Conservation (phyloP, 805 yeast genomes). For the Blastobotrys robertii region DNA sequence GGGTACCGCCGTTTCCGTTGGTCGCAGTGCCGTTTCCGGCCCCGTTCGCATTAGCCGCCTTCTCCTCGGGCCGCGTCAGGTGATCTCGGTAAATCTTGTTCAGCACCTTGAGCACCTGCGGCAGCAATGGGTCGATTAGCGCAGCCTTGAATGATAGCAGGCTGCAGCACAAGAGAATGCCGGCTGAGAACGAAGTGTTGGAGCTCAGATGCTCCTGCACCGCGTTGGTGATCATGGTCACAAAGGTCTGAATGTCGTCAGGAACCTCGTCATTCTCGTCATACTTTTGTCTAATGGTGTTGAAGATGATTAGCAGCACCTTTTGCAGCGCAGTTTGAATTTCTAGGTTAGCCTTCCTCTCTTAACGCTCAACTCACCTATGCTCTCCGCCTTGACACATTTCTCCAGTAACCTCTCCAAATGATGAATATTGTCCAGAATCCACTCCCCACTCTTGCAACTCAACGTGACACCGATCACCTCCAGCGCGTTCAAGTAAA, state of each 20-base stretch:
- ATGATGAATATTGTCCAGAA: slow-evolving; percentile 55
- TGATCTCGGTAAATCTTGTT: slow-evolving; percentile 87
- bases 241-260: slow-evolving; percentile 54
- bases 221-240: slow-evolving; percentile 50
- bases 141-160: slow-evolving; percentile 66
- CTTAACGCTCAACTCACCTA: slow-evolving; percentile 5
- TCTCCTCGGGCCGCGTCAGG: slow-evolving; percentile 26
- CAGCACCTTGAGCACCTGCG: slow-evolving; percentile 73
- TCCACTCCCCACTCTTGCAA: slow-evolving; percentile 72
- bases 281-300: slow-evolving; percentile 46
- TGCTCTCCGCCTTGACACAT: slow-evolving; percentile 66
- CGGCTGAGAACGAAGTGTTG: slow-evolving; percentile 69
- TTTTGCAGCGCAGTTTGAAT: slow-evolving; percentile 69
- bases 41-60: slow-evolving; percentile 11
- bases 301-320: slow-evolving; percentile 58
- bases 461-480: slow-evolving; percentile 76
- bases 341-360: slow-evolving; percentile 1
- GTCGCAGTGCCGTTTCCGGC: slow-evolving; percentile 14
- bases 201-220: slow-evolving; percentile 69
- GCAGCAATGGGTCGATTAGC: slow-evolving; percentile 64
- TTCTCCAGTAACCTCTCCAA: slow-evolving; percentile 70
- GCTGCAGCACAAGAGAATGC: slow-evolving; percentile 62
- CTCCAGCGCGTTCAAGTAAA: slow-evolving; percentile 83
- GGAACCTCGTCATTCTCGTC: slow-evolving; percentile 42
- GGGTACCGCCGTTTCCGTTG: slow-evolving; percentile 12